Evolutionary conservation across 1,284 basidiomycete genomes (phyloP).

Genomic region (Takashimella koratensis): DNA sequence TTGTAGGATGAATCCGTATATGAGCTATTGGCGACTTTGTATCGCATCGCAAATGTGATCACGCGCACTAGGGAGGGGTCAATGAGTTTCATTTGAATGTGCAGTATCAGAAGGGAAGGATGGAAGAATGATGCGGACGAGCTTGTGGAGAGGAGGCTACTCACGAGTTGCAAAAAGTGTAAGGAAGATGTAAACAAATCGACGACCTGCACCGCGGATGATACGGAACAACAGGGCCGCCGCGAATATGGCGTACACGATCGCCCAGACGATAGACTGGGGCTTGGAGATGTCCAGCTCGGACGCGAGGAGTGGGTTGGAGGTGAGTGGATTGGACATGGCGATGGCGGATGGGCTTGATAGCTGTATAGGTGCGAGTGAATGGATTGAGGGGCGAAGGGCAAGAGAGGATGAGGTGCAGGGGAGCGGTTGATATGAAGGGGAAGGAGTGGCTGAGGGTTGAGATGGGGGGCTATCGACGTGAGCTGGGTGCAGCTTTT

Average conservation of each 20-base stretch:
- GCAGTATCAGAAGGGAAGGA: background rate
- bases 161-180: no score
- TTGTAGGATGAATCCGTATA: background rate
- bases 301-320: conserved; percentile 6
- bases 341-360: no score
- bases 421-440: no score
- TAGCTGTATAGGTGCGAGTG: no score
- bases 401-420: no score
- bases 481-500: no score
- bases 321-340: background rate
- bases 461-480: no score
- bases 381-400: no score
- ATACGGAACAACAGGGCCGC: background rate
- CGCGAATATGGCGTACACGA: background rate
- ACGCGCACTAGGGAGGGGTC: conserved; percentile 6
- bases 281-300: background rate
- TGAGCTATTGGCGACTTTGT: background rate
- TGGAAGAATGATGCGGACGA: no score
- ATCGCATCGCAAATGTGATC: conserved; percentile 5
- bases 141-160: no score
- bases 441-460: no score
- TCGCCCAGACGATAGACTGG: conserved; percentile 3
- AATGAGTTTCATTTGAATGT: background rate
- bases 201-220: background rate
- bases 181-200: no score